Conservation (phyloP, 306 rosid genomes). For the Dalbergia cochinchinensis region DNA sequence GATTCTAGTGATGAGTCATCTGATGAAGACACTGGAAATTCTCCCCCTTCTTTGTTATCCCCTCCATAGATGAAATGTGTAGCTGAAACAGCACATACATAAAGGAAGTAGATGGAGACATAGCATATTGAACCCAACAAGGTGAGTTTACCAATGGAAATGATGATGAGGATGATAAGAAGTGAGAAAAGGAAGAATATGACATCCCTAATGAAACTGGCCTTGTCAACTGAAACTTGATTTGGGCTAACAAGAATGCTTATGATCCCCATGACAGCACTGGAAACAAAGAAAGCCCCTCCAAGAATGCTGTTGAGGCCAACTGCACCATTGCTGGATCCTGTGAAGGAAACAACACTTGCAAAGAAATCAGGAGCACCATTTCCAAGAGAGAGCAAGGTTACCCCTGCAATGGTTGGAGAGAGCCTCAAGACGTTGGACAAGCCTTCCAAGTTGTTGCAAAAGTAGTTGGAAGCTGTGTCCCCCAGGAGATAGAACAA, state of each 20-base stretch:
- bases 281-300: slow-evolving; percentile 74
- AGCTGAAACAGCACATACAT: slow-evolving; percentile 69
- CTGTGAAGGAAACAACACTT: slow-evolving; percentile 70
- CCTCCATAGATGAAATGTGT: slow-evolving; percentile 56
- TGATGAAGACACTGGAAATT: slow-evolving; percentile 17
- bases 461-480: slow-evolving; percentile 86
- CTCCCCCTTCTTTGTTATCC: not conserved
- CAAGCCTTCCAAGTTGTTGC: slow-evolving; percentile 70
- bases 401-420: slow-evolving; percentile 91
- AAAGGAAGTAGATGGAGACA: slow-evolving; percentile 65
- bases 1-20: slow-evolving; percentile 38
- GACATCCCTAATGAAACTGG: slow-evolving; percentile 68
- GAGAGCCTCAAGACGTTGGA: slow-evolving; percentile 71
- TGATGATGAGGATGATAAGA: slow-evolving; percentile 54
- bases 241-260: slow-evolving; percentile 55
- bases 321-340: slow-evolving; percentile 60
- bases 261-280: slow-evolving; percentile 74
- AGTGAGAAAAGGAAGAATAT: slow-evolving; percentile 70
- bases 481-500: slow-evolving; percentile 82
- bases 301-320: slow-evolving; percentile 84
- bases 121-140: slow-evolving; percentile 69
- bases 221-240: slow-evolving; percentile 53
- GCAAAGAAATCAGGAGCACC: slow-evolving; percentile 94
- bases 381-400: slow-evolving; percentile 87
- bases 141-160: slow-evolving; percentile 63